Base-by-base conservation (phyloP, 805 yeast species). In the Sugiyamaella smithiae region DNA sequence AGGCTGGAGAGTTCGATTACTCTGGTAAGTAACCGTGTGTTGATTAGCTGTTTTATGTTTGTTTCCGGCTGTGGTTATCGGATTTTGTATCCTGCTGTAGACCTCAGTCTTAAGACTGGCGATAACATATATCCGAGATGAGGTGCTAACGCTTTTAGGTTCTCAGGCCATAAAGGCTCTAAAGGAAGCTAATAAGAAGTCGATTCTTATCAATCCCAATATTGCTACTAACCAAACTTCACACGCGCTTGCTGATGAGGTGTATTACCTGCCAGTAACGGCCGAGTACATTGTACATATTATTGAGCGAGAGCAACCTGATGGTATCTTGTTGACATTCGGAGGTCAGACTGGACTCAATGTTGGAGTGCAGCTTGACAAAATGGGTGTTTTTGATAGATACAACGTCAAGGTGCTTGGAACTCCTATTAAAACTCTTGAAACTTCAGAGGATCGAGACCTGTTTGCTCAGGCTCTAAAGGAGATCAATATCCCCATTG, bases 271-370 rank as follows among this genome's bases (percentile, higher is more conserved):
- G 52, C 99, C 99, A 12, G 98, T 93, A 43, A 93, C 98, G 33
- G 86, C 98, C 16, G 99, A 93, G 67, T 93, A 91, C 69, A 89
- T 93, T 59, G 86, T 90, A 38, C 87, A 93, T 68, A 88, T 93
- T 64, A 91, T 93, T 57, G 96, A 93, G 71, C 83, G 95, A 57
- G 99, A 93, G 73, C 80, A 81, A 59, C 99, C 99, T 35, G 98
- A 93, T 70, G 98, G 97, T 41, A 90, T 93, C 48, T 75, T 91
- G 64, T 78, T 91, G 65, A 91, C 99, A 2, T 93, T 93, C 68
- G 99, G 99, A 64, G 99, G 99, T 58, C 99, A 93, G 74, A 93
- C 99, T 28, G 99, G 85, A 56, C 77, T 93, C 62, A 93, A 90
- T 66, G 97, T 91, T 53, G 98, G 98, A 72, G 95, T 93, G 45